Percentiles rank a stretch among this genome's conserved stretches.
These are phyloP conservation scores for Apium graveolens DNA, from an alignment of 129 eudicot species.

Conservation along the genomic window DNA sequence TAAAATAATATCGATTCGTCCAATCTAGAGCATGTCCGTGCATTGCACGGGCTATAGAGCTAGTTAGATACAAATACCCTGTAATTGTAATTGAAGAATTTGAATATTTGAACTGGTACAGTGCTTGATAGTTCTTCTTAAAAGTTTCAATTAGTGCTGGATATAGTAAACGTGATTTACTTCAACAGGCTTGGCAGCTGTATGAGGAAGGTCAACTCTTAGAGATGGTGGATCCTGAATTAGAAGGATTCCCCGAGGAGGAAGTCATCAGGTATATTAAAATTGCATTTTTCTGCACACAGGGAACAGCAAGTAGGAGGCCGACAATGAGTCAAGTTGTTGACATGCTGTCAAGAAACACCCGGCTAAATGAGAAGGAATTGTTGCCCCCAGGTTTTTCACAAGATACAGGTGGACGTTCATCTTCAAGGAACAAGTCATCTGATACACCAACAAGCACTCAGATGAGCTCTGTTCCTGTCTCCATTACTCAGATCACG, in stretches of 20 bases:
- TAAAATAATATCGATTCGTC: too few species aligned
- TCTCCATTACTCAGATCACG: slow-evolving; percentile 53
- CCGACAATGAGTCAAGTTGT: slow-evolving; percentile 89
- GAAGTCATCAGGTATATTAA: slow-evolving; percentile 68
- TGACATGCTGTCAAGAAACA: slow-evolving; percentile 67
- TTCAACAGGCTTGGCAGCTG: slow-evolving; percentile 75
- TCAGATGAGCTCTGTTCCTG: slow-evolving; percentile 63
- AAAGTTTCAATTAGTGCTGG: neutral
- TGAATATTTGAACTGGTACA: neutral
- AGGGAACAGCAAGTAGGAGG: slow-evolving; percentile 67
- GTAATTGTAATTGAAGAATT: neutral
- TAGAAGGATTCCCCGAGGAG: slow-evolving; percentile 47
- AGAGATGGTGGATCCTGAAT: slow-evolving; percentile 69
- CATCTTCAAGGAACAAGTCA: slow-evolving; percentile 30
- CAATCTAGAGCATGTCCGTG: too few species aligned
- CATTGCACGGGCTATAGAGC: too few species aligned
- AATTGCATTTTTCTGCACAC: slow-evolving; percentile 88
- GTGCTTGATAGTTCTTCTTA: neutral
- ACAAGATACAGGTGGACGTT: slow-evolving; percentile 34
- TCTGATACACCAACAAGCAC: slow-evolving; percentile 51
- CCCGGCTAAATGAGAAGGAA: slow-evolving; percentile 70
- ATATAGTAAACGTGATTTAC: neutral
- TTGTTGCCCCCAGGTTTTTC: slow-evolving; percentile 75
- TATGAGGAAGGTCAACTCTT: slow-evolving; percentile 53
- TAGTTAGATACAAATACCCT: too few species aligned